Conservation (phyloP, 306 rosid genomes). For the Glycine soja region DNA sequence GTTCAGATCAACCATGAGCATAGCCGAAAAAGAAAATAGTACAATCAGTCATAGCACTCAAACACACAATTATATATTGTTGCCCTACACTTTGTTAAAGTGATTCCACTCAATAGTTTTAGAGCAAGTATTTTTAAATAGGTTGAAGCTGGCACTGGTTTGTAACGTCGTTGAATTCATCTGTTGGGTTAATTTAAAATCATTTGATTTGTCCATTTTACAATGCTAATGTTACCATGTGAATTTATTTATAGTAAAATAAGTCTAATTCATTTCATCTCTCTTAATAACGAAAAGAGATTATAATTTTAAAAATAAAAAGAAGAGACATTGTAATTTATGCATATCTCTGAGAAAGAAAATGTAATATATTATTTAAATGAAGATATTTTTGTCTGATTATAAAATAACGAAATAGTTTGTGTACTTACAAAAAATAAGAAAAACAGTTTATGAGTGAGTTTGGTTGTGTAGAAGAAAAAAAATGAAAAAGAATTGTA, state of each 20-base stretch:
- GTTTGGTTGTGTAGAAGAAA: too few relatives aligned
- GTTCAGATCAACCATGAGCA: slow-evolving; percentile 7
- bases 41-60: neutral
- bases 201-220: neutral
- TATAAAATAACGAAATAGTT: neutral
- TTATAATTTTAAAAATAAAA: too few relatives aligned
- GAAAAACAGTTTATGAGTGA: neutral
- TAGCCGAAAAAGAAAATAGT: neutral
- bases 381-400: neutral
- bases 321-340: too few relatives aligned
- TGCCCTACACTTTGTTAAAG: slow-evolving; percentile 15
- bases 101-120: neutral
- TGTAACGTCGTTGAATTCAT: neutral
- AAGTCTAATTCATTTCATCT: too few relatives aligned
- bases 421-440: neutral
- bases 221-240: too few relatives aligned
- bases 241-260: neutral
- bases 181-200: neutral
- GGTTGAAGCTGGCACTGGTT: neutral
- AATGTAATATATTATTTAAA: too few relatives aligned
- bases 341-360: too few relatives aligned
- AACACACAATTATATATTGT: slow-evolving; percentile 2
- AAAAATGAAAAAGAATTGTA: too few relatives aligned
- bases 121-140: neutral
- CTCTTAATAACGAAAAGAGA: too few relatives aligned